Evolutionary conservation across 495 filamentous ascomycete genomes (phyloP), one percentile per base, ranked within the genome.

Genomic region (Penicillium longicatenatum): DNA sequence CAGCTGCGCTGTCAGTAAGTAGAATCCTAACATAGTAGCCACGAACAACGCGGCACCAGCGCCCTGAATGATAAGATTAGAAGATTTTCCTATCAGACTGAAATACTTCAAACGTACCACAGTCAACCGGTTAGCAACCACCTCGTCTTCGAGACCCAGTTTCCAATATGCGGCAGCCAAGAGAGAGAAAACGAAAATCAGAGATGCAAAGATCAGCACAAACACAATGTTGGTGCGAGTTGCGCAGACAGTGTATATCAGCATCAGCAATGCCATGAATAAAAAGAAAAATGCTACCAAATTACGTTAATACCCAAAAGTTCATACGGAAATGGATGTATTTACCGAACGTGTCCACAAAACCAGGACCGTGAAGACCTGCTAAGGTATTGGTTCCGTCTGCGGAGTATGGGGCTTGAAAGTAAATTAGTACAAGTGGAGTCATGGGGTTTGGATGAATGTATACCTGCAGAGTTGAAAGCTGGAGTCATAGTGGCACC

Each of bases 401-500:
- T n/a, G 58, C 29, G 1, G 58, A 60, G 22, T 60, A 60, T 3
- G 58, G 58, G 20, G 58, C 58, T 59, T 42, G 11, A 4, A 17
- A 31, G 17, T 7, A 12, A 24, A 39, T 4, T 14, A 44, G 44
- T 31, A 51, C 47, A 1, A 46, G 21, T 11, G 8, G 26, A 44
- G 21, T 21, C 2, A 26, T 43, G 7, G 3, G 11, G 21, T 17
- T 50, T 14, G n/a, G 2, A 37, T 16, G 11, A 24, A 6, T 16
- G 22, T 31, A 22, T 52, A 61, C 58, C 58, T 17, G 54, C 59
- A 24, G 59, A 29, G 31, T 61, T 61, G 35, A 61, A 61, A 9
- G 54, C 54, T 11, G 59, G 59, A 53, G 59, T 61, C 54, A 61
- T 51, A 35, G 30, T 61, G n/a, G 54, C 59, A 14, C 59, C 59